Base-by-base conservation (phyloP, 768 basidiomycete genomes). In the Rhizopogon sp. region DNA sequence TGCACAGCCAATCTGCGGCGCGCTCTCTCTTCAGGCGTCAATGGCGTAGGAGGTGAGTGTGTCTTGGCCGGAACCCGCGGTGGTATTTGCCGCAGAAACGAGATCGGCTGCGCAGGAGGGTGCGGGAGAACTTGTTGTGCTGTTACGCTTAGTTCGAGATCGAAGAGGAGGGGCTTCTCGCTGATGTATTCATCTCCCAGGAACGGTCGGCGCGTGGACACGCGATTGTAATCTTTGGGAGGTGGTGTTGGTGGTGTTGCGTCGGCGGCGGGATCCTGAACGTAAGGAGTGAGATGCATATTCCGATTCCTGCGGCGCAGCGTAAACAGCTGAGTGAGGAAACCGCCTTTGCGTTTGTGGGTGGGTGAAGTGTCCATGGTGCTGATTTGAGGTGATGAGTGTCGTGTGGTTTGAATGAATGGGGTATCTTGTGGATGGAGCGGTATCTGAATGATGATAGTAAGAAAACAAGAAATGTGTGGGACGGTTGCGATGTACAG, bases 21-120 rank as follows among this genome's bases (percentile, higher is more conserved):
- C 31, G 60, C 63, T 22, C 57, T 62, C 43, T 70, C 67, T 41
- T 68, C 69, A 6, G 67, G 70, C 2, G 62, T 58, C 39, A 64
- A 59, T 2, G 53, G 28, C 29, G 33, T 46, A 14, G 42, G 56
- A 3, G 62, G 58, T 14, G 62, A 39, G 31, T 59, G 52, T 25
- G 49, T 41, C 3, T 50, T 58, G 39, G 31, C 29, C 9, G 39
- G 20, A 14, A 52, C 25, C 9, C 51, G 54, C 20, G 60, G 50
- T 0, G 54, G 58, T 17, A 28, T 54, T 5, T 37, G 45, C 35
- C 14, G 41, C 40, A 33, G 5, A 33, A 46, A 3, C 9, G 39
- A 35, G 16, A 35, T 42, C 25, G 44, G 43, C 14, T 22, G 20
- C 20, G 47, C 33, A 3, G 35, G 5, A 1, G 57, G 61, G 2